phyloP scores from a whole-genome alignment of 768 basidiomycete genomes.

The Pleurotus ostreatus region DNA sequence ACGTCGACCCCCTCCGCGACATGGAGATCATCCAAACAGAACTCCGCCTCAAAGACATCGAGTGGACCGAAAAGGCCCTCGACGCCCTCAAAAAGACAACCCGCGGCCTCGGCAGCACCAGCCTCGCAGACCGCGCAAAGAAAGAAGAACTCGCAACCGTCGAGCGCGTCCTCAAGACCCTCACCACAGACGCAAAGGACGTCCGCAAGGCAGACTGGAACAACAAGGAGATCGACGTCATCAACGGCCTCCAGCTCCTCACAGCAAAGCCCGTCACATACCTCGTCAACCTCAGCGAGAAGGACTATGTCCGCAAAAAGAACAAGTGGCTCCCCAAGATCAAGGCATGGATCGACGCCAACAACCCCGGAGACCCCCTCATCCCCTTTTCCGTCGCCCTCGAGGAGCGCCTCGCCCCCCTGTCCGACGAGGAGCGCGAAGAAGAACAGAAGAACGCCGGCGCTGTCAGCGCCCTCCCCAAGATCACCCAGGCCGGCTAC shows the following conservation, averaged over 20 bases:
- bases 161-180: constrained; percentile 8
- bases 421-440: constrained; percentile 66
- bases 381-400: constrained; percentile 97
- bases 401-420: constrained; percentile 77
- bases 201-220: constrained; percentile 92
- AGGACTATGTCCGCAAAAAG: constrained; percentile 95
- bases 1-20: constrained; percentile 92
- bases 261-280: constrained; percentile 98
- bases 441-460: constrained; percentile 78
- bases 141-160: constrained; percentile 85
- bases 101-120: constrained; percentile 66
- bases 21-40: constrained; percentile 98
- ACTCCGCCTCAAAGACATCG: constrained; percentile 93
- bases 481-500: constrained; percentile 96
- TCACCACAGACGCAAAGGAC: constrained; percentile 47
- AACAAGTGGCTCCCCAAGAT: constrained; percentile 99
- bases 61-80: constrained; percentile 94
- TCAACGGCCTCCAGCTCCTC: constrained; percentile 84
- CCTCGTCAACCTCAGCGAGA: constrained; percentile 94
- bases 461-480: constrained; percentile 72
- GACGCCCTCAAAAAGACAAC: constrained; percentile 73
- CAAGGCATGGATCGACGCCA: constrained; percentile 95
- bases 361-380: constrained; percentile 93
- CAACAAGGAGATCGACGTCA: constrained; percentile 96
- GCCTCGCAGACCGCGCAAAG: constrained; percentile 89